phyloP scores from a whole-genome alignment of 345 rosid genomes.

The Salix exigua region DNA sequence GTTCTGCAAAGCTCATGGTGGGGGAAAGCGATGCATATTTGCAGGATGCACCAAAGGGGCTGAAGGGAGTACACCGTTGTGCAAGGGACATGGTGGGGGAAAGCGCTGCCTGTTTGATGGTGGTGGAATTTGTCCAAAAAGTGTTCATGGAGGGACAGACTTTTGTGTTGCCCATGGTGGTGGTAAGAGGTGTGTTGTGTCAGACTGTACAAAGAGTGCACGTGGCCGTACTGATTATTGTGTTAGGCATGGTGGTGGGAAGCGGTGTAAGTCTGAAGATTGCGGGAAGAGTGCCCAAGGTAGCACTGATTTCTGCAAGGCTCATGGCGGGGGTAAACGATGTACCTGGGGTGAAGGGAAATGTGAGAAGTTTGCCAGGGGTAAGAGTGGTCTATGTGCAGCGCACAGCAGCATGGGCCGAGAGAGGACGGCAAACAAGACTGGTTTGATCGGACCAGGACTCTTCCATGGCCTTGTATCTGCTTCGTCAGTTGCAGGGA shows the following conservation, averaged over 20 bases:
- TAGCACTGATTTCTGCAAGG: conserved; percentile 92
- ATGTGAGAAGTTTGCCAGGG: conserved; percentile 95
- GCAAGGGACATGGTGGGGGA: conserved; percentile 98
- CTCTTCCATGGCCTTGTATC: conserved; percentile 90
- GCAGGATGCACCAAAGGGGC: conserved; percentile 92
- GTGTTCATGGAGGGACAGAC: conserved; percentile 90
- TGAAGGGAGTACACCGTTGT: conserved; percentile 91
- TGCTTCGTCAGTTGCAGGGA: conserved; percentile 43
- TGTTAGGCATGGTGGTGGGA: conserved; percentile 92
- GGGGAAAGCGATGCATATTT: conserved; percentile 89
- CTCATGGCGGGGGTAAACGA: conserved; percentile 91
- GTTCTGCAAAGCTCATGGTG: conserved; percentile 95
- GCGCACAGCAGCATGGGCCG: conserved; percentile 76
- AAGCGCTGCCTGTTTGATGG: conserved; percentile 87
- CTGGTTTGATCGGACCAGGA: conserved; percentile 65
- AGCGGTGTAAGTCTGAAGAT: conserved; percentile 56
- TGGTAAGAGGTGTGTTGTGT: conserved; percentile 85
- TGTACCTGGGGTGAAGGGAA: conserved; percentile 74
- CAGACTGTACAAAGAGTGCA: conserved; percentile 87
- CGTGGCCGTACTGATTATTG: conserved; percentile 96
- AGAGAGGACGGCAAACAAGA: conserved; percentile 41
- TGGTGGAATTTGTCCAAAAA: conserved; percentile 94
- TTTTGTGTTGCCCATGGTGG: conserved; percentile 98
- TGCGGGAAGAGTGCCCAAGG: conserved; percentile 98
- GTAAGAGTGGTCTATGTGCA: conserved; percentile 89